These are phyloP conservation scores for Podosphaera leucotricha DNA, from an alignment of 2,329 filamentous ascomycete genomes.

Conservation along the genomic window DNA sequence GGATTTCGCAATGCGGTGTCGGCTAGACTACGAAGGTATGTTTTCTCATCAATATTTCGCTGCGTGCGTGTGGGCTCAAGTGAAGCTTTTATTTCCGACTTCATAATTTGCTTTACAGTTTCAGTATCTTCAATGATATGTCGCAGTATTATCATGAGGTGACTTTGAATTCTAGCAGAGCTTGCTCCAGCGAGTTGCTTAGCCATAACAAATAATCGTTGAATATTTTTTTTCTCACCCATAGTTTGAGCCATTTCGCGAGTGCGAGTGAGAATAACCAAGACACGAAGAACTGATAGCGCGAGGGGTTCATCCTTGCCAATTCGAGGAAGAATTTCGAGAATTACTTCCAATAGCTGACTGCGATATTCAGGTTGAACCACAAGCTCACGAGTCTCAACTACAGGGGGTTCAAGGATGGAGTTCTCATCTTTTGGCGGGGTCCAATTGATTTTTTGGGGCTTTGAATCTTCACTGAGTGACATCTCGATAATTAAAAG, in stretches of 20 bases:
- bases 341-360: constrained; percentile 50
- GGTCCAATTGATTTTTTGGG: constrained; percentile 49
- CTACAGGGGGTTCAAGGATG: constrained; percentile 26
- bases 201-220: constrained; percentile 80
- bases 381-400: constrained; percentile 35
- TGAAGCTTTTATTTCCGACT: constrained; percentile 59
- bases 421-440: constrained; percentile 27
- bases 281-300: constrained; percentile 55
- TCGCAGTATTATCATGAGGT: constrained; percentile 52
- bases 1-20: constrained; percentile 63
- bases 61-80: constrained; percentile 33
- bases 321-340: constrained; percentile 64
- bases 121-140: constrained; percentile 90
- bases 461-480: constrained; percentile 71
- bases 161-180: constrained; percentile 46
- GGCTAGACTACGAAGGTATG: constrained; percentile 54
- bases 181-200: constrained; percentile 69
- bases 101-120: constrained; percentile 76
- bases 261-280: constrained; percentile 70
- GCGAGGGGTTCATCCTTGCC: constrained; percentile 73
- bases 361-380: constrained; percentile 41
- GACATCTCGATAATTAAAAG: constrained; percentile 76
- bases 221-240: constrained; percentile 71
- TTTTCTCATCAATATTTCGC: constrained; percentile 42
- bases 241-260: constrained; percentile 51